Evolutionary conservation across 768 basidiomycete species (phyloP).

Genomic region (Mycena maculata): DNA sequence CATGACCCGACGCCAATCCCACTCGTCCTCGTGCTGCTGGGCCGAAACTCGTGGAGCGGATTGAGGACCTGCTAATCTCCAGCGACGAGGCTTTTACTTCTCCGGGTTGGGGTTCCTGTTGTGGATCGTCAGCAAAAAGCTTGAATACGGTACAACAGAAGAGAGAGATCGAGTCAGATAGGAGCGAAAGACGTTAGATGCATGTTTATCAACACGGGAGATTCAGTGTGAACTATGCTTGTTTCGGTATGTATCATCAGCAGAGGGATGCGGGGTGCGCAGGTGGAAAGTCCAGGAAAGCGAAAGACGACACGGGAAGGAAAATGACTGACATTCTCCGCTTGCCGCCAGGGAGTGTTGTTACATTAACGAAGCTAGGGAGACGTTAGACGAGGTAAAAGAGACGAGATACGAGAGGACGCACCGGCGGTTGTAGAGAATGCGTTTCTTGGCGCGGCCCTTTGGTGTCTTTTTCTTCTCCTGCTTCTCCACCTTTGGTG

Average conservation of each 20-base stretch:
- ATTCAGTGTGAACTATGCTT: slow-evolving; percentile 99
- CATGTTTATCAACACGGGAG: slow-evolving; percentile 81
- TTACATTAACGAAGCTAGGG: slow-evolving; percentile 91
- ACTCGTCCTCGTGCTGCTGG: slow-evolving; percentile 10
- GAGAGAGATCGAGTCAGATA: slow-evolving; percentile 76
- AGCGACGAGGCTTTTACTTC: slow-evolving; percentile 56
- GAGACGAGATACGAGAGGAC: slow-evolving; percentile 40
- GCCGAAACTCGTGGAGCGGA: slow-evolving; percentile 16
- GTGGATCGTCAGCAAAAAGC: slow-evolving; percentile 37
- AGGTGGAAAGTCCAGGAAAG: slow-evolving; percentile 5
- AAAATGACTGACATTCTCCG: slow-evolving; percentile 87
- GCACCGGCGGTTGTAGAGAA: slow-evolving; percentile 93
- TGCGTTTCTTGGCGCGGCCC: slow-evolving; percentile 97
- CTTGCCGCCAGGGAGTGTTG: slow-evolving; percentile 90
- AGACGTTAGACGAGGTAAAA: slow-evolving; percentile 14
- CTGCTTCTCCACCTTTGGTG: slow-evolving; percentile 97
- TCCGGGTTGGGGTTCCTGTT: slow-evolving; percentile 74
- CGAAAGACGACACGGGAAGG: slow-evolving; percentile 25
- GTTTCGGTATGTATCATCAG: slow-evolving; percentile 69
- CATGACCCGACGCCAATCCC: slow-evolving; percentile 22
- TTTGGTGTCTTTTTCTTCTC: slow-evolving; percentile 99
- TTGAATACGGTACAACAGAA: slow-evolving; percentile 22
- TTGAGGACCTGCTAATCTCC: slow-evolving; percentile 25
- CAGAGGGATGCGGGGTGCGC: neutral
- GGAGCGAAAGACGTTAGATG: slow-evolving; percentile 99